Evolutionary conservation across 352 stramenopile species (phyloP), one percentile per base, ranked within the genome.

Genomic region (Phytophthora citricola): DNA sequence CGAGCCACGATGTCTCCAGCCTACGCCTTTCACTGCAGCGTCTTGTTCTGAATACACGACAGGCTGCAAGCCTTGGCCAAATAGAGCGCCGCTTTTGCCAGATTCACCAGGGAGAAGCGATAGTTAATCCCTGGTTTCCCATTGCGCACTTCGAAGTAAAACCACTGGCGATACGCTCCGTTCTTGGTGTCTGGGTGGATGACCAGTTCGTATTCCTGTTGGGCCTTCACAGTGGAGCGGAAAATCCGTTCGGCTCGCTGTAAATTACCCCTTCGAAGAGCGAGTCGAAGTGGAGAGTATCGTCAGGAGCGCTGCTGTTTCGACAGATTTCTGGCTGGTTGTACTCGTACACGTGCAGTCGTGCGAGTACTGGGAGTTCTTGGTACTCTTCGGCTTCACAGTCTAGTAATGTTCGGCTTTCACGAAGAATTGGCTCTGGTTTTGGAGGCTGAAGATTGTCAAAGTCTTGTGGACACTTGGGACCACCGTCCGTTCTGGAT

Each of bases 71-170:
- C 91, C 89, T 46, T 80, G 66, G 14, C 90, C 86, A 57, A 93
- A 97, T 11, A 96, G 73, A 6, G 89, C 87, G 5, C 85, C 84
- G 38, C 73, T 87, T 66, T 97, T 24, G 84, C 82, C 8, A 96
- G 61, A 54, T 97, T 97, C 0, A 86, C 66, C 12, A 97, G 75
- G 10, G 84, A 72, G 50, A 97, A 95, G 8, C 79, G 75, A 63
- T 94, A 91, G 14, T 29, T 56, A 12, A 79, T n/a, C 10, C 80
- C 83, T 4, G 68, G 77, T 1, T 41, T 31, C 2, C 68, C 82
- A 61, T 92, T 92, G 34, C 72, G 84, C 15, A 96, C 84, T 32
- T 88, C 62, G 58, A 97, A 97, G 77, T 97, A 97, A 68, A 96
- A 97, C 91, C 91, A 97, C 69, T 97, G 91, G 6, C 85, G 78